Percentiles rank a stretch among this genome's conserved stretches.
These are phyloP conservation scores for Debaryomyces tyrocola DNA, from an alignment of 805 yeast species.

Conservation along the genomic window DNA sequence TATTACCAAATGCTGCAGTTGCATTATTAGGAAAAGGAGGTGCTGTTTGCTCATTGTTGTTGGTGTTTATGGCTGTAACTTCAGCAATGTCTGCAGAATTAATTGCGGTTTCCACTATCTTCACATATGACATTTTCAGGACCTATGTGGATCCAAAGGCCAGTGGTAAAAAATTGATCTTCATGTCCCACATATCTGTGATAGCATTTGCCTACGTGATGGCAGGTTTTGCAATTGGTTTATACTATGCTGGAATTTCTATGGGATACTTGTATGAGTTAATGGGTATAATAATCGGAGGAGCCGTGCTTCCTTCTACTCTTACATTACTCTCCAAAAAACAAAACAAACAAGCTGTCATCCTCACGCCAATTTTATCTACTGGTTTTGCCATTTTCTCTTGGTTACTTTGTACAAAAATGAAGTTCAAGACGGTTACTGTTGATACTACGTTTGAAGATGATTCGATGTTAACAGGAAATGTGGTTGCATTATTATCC, in stretches of 20 bases:
- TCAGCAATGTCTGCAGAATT: conserved; percentile 91
- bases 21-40: conserved; percentile 87
- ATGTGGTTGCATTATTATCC: conserved; percentile 75
- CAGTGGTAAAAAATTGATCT: conserved; percentile 67
- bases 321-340: conserved; percentile 62
- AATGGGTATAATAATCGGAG: conserved; percentile 87
- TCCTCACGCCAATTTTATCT: conserved; percentile 76
- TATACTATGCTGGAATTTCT: conserved; percentile 76
- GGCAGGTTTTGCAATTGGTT: conserved; percentile 83
- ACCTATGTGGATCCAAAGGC: conserved; percentile 79
- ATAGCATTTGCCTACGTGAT: conserved; percentile 56
- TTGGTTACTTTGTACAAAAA: conserved; percentile 42
- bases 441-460: conserved; percentile 68
- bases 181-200: conserved; percentile 67
- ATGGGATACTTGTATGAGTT: conserved; percentile 86
- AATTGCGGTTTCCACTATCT: conserved; percentile 81
- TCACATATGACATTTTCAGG: conserved; percentile 84
- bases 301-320: conserved; percentile 80
- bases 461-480: conserved; percentile 87
- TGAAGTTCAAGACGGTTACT: conserved; percentile 29
- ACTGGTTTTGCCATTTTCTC: conserved; percentile 70
- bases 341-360: conserved; percentile 70
- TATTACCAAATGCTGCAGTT: conserved; percentile 74
- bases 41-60: conserved; percentile 74
- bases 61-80: conserved; percentile 90